These are phyloP conservation scores for Termitomyces sp. DNA, from an alignment of 768 basidiomycete species.

Conservation along the genomic window DNA sequence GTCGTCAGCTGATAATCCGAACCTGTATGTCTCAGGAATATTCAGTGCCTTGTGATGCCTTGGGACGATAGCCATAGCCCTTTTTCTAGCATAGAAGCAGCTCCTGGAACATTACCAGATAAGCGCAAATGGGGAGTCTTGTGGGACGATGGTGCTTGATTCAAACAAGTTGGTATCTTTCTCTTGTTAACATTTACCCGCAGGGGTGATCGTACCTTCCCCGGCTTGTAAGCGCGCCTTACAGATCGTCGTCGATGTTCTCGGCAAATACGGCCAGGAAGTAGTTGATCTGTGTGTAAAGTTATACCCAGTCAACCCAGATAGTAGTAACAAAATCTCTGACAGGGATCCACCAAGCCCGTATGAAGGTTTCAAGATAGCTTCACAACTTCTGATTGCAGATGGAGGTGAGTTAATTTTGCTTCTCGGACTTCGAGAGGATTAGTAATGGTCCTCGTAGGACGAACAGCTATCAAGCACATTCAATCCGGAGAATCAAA, in stretches of 20 bases:
- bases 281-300: conserved; percentile 38
- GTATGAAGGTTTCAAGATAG: conserved; percentile 46
- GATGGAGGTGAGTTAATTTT: conserved; percentile 33
- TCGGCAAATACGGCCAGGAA: conserved; percentile 42
- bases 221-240: conserved; percentile 57
- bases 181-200: not conserved
- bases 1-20: conserved; percentile 14
- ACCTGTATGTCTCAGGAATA: conserved; percentile 5
- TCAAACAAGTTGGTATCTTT: not conserved
- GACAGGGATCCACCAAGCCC: conserved; percentile 38
- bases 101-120: conserved; percentile 16
- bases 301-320: not conserved
- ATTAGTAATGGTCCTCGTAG: not conserved
- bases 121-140: conserved; percentile 50
- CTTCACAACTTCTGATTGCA: conserved; percentile 44
- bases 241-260: conserved; percentile 33
- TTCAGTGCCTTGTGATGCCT: conserved; percentile 34
- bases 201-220: conserved; percentile 52
- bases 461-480: conserved; percentile 6
- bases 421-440: not conserved
- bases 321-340: not conserved
- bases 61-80: not conserved
- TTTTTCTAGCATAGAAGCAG: not conserved
- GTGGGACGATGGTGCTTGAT: conserved; percentile 52
- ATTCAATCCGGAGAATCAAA: conserved; percentile 11